Conservation (phyloP, 140 eudicot genomes). For the Bidens hawaiensis region DNA sequence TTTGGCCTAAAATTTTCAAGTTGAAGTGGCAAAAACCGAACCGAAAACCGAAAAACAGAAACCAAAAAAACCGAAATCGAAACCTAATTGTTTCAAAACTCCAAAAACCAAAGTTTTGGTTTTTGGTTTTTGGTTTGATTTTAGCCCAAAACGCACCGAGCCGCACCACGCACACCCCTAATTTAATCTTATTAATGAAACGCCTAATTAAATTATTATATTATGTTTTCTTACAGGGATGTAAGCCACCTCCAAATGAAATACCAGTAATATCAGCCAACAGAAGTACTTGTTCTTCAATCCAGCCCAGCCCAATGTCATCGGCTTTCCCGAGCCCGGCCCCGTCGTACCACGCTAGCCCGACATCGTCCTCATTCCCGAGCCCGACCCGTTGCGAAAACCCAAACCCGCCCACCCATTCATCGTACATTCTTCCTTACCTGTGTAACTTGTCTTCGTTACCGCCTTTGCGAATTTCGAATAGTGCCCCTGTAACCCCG, state of each 20-base stretch:
- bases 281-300: slow-evolving; percentile 64
- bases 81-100: no score
- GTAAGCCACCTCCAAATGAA: slow-evolving; percentile 62
- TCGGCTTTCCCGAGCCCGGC: slow-evolving; percentile 83
- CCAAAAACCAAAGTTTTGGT: no score
- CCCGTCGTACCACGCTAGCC: slow-evolving; percentile 94
- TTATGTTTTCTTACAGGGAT: slow-evolving; percentile 61
- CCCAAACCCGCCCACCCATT: slow-evolving; percentile 52
- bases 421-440: slow-evolving; percentile 71
- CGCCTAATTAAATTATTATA: slow-evolving; percentile 17
- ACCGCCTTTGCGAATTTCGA: slow-evolving; percentile 75
- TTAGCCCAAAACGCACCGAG: no score
- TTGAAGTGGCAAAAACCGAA: no score
- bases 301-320: slow-evolving; percentile 80
- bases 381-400: slow-evolving; percentile 77
- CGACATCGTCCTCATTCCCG: slow-evolving; percentile 83
- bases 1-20: no score
- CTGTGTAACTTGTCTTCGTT: slow-evolving; percentile 63
- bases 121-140: no score
- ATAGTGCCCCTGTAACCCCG: slow-evolving; percentile 95
- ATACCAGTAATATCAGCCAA: slow-evolving; percentile 48
- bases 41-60: no score
- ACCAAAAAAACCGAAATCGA: no score
- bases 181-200: background rate
- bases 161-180: no score